phyloP scores from a whole-genome alignment of 192 early-diverging fungal species.

The Coemansia sp. region DNA sequence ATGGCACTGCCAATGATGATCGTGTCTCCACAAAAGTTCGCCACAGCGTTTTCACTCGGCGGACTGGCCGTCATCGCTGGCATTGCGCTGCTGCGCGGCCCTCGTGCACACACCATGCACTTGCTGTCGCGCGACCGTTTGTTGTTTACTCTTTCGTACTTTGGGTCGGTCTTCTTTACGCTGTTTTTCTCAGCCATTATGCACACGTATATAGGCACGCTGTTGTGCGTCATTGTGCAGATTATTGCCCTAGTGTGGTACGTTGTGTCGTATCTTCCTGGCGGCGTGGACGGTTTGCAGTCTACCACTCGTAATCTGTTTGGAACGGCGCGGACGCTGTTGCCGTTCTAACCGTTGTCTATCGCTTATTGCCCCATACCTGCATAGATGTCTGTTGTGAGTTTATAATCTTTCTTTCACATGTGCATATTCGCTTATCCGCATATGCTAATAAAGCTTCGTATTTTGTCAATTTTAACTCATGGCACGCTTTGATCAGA shows the following conservation, averaged over 20 bases:
- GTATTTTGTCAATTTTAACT: neutral
- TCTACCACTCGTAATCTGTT: constrained; percentile 55
- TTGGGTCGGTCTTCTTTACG: constrained; percentile 80
- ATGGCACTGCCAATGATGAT: constrained; percentile 65
- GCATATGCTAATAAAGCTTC: neutral
- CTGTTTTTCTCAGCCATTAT: constrained; percentile 74
- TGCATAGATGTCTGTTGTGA: too few species aligned
- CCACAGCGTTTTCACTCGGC: constrained; percentile 74
- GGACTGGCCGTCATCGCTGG: constrained; percentile 49
- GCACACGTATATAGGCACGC: constrained; percentile 76
- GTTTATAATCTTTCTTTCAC: neutral
- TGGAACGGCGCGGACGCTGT: constrained; percentile 40
- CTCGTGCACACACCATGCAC: constrained; percentile 75
- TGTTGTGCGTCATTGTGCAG: constrained; percentile 77
- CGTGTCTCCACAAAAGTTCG: constrained; percentile 72
- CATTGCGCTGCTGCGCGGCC: constrained; percentile 79
- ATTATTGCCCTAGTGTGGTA: constrained; percentile 80
- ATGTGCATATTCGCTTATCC: neutral
- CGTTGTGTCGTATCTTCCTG: constrained; percentile 81
- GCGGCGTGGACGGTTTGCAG: constrained; percentile 61
- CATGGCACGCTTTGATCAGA: neutral
- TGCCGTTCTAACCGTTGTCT: constrained; percentile 32
- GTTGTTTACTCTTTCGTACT: constrained; percentile 77
- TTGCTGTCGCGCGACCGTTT: constrained; percentile 76
- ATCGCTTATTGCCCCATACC: neutral